A percentile compares a stretch with the other conserved stretches of the same genome.
These are phyloP conservation scores for Cytidiella melzeri DNA, from an alignment of 768 basidiomycete species.

Conservation along the genomic window DNA sequence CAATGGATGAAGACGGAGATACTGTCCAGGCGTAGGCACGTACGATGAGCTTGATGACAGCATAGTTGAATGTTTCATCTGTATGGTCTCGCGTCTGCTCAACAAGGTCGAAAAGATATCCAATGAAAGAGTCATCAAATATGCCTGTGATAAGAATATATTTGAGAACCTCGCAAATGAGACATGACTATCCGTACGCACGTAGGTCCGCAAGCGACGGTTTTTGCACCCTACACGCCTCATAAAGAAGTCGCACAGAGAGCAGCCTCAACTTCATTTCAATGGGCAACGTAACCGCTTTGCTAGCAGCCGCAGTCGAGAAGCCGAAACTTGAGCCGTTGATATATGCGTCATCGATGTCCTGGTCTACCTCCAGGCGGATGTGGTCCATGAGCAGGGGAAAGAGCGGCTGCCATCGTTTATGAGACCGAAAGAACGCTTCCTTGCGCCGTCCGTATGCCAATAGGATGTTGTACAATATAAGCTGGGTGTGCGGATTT, in stretches of 20 bases:
- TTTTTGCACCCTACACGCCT: conserved; percentile 89
- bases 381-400: conserved; percentile 84
- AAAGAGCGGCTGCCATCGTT: conserved; percentile 78
- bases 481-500: conserved; percentile 78
- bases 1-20: conserved; percentile 3
- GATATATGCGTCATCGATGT: conserved; percentile 56
- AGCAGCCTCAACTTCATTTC: conserved; percentile 77
- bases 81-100: conserved; percentile 84
- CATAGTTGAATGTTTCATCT: conserved; percentile 93
- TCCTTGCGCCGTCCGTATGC: conserved; percentile 64
- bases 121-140: conserved; percentile 81
- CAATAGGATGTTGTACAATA: conserved; percentile 73
- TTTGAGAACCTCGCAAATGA: neutral
- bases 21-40: conserved; percentile 22
- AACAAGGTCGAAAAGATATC: conserved; percentile 86
- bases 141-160: conserved; percentile 41
- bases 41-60: conserved; percentile 91
- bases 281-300: conserved; percentile 53
- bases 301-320: conserved; percentile 32
- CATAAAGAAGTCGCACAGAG: conserved; percentile 75
- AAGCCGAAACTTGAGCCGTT: conserved; percentile 35
- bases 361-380: conserved; percentile 73
- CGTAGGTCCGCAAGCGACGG: conserved; percentile 73
- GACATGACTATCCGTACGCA: conserved; percentile 33
- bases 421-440: conserved; percentile 69